Conservation (phyloP, 2,329 filamentous ascomycete species). For the Fusarium marasasianum region DNA sequence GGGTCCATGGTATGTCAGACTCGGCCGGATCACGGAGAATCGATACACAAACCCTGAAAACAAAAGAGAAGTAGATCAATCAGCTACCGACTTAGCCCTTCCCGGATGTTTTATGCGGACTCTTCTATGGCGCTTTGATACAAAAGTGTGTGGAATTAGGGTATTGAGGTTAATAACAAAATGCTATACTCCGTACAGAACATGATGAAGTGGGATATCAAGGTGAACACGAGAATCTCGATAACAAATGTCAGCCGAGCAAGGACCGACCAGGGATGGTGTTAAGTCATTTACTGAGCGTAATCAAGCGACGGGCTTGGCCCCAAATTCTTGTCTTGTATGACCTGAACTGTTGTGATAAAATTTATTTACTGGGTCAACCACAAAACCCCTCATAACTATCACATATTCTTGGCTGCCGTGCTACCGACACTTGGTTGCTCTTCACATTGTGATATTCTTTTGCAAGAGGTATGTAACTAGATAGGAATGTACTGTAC, state of each 20-base stretch:
- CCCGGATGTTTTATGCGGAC: neutral
- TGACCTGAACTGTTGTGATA: neutral
- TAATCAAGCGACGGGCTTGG: neutral
- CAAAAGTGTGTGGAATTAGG: neutral
- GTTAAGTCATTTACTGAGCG: neutral
- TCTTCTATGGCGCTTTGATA: neutral
- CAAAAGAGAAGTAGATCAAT: neutral
- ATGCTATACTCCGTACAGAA: too few species aligned
- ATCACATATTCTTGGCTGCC: neutral
- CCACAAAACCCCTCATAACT: neutral
- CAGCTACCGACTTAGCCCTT: neutral
- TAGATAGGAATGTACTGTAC: neutral
- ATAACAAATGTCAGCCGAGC: neutral
- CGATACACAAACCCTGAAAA: neutral
- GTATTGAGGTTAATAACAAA: neutral
- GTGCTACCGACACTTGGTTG: neutral
- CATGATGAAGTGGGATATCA: neutral
- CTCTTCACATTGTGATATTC: neutral
- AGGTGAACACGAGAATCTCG: neutral
- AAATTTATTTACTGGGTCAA: neutral
- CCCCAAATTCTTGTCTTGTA: neutral
- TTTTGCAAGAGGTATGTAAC: neutral
- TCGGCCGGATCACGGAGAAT: neutral
- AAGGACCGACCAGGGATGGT: neutral
- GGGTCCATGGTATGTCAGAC: neutral